A percentile compares a stretch with the other conserved stretches of the same genome.
Evolutionary conservation across 108 stramenopile genomes (phyloP).

Genomic region (Cyclotella kingstonii): DNA sequence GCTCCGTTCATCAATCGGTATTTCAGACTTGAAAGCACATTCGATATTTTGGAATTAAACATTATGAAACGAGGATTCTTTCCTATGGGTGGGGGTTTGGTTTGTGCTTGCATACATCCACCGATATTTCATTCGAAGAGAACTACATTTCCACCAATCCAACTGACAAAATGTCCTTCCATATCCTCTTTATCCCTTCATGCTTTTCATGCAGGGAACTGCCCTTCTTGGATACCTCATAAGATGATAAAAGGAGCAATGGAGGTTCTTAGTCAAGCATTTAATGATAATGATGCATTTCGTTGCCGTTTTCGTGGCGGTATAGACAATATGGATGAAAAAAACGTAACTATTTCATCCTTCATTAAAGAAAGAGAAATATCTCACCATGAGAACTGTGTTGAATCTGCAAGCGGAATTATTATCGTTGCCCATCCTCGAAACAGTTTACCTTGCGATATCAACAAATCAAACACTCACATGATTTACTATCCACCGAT

Average conservation of each 20-base stretch:
- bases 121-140: not conserved
- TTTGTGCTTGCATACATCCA: slow-evolving; percentile 26
- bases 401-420: slow-evolving; percentile 58
- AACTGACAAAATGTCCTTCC: slow-evolving; percentile 44
- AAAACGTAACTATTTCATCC: not conserved
- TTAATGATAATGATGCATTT: not conserved
- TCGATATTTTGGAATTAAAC: not conserved
- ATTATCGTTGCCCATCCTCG: slow-evolving; percentile 55
- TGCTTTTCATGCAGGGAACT: slow-evolving; percentile 55
- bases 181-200: slow-evolving; percentile 32
- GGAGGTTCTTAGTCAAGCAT: slow-evolving; percentile 16
- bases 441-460: too few relatives aligned
- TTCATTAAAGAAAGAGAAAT: slow-evolving; percentile 26
- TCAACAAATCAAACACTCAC: too few relatives aligned
- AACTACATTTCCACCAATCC: slow-evolving; percentile 36
- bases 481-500: slow-evolving; percentile 29
- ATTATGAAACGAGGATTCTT: slow-evolving; percentile 19
- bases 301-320: not conserved
- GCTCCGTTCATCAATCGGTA: slow-evolving; percentile 17
- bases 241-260: slow-evolving; percentile 48
- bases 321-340: not conserved
- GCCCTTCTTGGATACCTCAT: slow-evolving; percentile 38
- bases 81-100: slow-evolving; percentile 49
- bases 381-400: slow-evolving; percentile 32
- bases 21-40: slow-evolving; percentile 6